Base-by-base conservation (phyloP, 768 basidiomycete species). In the Mycena venus region DNA sequence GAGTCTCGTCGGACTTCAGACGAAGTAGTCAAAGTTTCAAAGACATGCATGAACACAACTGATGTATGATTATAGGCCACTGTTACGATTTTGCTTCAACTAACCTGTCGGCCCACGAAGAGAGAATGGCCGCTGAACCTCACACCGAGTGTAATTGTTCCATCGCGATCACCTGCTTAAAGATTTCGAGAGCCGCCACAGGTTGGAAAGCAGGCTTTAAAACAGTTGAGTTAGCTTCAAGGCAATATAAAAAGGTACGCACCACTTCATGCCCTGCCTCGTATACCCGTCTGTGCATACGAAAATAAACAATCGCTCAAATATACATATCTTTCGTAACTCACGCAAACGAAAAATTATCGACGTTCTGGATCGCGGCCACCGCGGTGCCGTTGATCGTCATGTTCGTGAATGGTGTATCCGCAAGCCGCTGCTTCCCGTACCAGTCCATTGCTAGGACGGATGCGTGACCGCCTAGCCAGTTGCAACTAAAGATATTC, bases 331-430 rank as follows among this genome's bases (percentile, higher is more conserved):
- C 53, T 10, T 12, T 55, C 5, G 53, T 12, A 3, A 87, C 91
- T 77, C 70, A 92, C 91, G 91, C 92, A 79, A 93, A 93, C 0
- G 90, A 85, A 78, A 93, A 92, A 70, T 91, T 91, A 73, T 90
- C 91, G 38, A 93, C 89, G 62, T 92, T 92, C 78, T 91, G 88
- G 21, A 92, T 85, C 0, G 91, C 88, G 0, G 90, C 92, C 6
- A 93, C 88, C 0, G 90, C 75, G 7, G 79, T 81, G 2, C 88
- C 90, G 42, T 85, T 64, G 31, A 93, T 86, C 0, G 91, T 91
- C 83, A 93, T 91, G 72, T 92, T 91, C 6, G 75, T 86, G 65
- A 89, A 84, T 1, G 83, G 82, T 0, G 84, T 82, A 4, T 79
- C 79, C 19, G 86, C 84, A 17, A 84, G 83, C 63, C 75, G 82